phyloP scores from a whole-genome alignment of 768 basidiomycete genomes.

The Termitomyces sp. region DNA sequence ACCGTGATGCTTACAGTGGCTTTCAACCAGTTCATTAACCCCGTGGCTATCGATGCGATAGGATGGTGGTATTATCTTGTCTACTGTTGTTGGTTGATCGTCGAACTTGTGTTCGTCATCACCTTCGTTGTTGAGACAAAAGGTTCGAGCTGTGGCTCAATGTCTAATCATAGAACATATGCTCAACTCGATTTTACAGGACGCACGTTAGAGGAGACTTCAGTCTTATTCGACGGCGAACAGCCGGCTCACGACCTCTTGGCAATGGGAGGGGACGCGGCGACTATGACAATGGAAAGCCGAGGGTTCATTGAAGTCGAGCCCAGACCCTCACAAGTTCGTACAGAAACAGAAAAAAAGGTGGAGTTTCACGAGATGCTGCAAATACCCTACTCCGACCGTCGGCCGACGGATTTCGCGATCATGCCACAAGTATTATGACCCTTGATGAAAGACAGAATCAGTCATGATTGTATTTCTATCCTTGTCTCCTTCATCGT shows the following conservation, averaged over 20 bases:
- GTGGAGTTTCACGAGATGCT: constrained; percentile 12
- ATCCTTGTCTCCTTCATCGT: background rate
- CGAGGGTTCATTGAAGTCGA: constrained; percentile 16
- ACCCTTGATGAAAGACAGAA: background rate
- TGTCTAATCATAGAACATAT: background rate
- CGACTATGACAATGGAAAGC: constrained; percentile 33
- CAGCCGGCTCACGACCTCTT: constrained; percentile 40
- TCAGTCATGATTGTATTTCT: constrained; percentile 7
- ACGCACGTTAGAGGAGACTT: constrained; percentile 71
- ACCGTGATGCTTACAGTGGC: constrained; percentile 62
- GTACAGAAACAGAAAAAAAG: background rate
- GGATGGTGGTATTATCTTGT: constrained; percentile 61
- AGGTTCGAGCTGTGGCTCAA: constrained; percentile 32
- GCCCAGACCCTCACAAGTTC: background rate
- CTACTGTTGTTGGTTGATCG: constrained; percentile 60
- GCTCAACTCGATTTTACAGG: background rate
- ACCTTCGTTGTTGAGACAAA: constrained; percentile 59
- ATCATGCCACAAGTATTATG: constrained; percentile 6
- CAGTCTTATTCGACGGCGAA: constrained; percentile 67
- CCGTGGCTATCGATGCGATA: constrained; percentile 60
- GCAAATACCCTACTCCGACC: constrained; percentile 2
- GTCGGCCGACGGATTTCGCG: constrained; percentile 2
- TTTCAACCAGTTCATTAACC: constrained; percentile 80
- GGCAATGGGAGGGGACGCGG: constrained; percentile 46
- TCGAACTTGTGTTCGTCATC: constrained; percentile 58